These are phyloP conservation scores for Apiotrichum domesticum DNA, from an alignment of 1,284 basidiomycete species.

Conservation along the genomic window DNA sequence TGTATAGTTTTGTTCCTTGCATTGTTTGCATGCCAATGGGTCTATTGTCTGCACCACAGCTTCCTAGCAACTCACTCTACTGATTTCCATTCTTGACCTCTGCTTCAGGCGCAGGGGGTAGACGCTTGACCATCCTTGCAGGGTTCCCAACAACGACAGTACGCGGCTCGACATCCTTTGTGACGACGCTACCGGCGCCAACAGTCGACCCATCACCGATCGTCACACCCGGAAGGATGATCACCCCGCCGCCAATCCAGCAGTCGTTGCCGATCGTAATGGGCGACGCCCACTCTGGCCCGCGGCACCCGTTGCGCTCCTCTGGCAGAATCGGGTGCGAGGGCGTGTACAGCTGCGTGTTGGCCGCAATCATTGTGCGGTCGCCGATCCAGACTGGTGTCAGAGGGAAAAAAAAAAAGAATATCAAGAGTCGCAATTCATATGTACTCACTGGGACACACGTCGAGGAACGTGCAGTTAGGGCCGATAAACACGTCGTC, in stretches of 20 bases:
- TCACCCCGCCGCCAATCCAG: conserved; percentile 50
- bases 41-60: too few relatives aligned
- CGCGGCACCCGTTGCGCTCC: conserved; percentile 35
- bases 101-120: conserved; percentile 13
- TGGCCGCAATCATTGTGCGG: conserved; percentile 46
- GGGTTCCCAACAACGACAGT: conserved; percentile 50
- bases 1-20: too few relatives aligned
- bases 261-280: conserved; percentile 46
- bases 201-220: conserved; percentile 50
- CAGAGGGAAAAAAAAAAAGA: not conserved
- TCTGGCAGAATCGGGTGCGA: conserved; percentile 47
- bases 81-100: too few relatives aligned
- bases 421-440: not conserved
- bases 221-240: conserved; percentile 48
- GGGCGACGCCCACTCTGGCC: conserved; percentile 43
- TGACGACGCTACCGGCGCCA: conserved; percentile 51
- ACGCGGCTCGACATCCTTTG: conserved; percentile 47
- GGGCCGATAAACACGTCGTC: conserved; percentile 41
- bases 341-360: conserved; percentile 45
- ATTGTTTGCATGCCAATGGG: too few relatives aligned
- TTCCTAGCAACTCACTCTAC: too few relatives aligned
- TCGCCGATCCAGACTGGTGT: conserved; percentile 39
- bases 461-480: conserved; percentile 40
- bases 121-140: conserved; percentile 47
- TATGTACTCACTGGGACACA: conserved; percentile 34